Evolutionary conservation across 164 flowering plant genomes (phyloP).

Genomic region (Buxus sempervirens): DNA sequence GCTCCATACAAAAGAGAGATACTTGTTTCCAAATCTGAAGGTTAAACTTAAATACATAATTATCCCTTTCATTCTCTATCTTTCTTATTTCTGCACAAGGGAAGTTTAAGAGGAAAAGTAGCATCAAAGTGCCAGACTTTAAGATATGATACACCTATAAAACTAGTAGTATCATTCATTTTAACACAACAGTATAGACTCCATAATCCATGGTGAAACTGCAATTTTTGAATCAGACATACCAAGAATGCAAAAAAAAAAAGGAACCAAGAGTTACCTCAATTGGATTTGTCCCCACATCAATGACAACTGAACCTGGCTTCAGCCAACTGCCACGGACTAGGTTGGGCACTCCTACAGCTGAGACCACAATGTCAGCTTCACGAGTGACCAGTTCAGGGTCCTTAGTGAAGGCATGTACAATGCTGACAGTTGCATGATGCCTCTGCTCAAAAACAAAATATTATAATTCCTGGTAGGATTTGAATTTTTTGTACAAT

Average conservation of each 20-base stretch:
- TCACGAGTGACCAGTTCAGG: constrained; percentile 64
- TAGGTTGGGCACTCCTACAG: constrained; percentile 73
- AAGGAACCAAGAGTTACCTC: constrained; percentile 37
- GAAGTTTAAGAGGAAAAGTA: too few species aligned
- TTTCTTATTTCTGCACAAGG: too few species aligned
- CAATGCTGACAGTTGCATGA: constrained; percentile 71
- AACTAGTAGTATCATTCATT: too few species aligned
- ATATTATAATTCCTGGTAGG: constrained; percentile 6
- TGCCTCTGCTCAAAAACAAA: constrained; percentile 55
- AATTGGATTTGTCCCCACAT: constrained; percentile 76
- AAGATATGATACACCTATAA: too few species aligned
- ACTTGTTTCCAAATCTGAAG: too few species aligned
- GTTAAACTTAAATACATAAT: too few species aligned
- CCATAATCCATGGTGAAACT: neutral
- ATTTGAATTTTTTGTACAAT: too few species aligned
- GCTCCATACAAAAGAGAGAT: too few species aligned
- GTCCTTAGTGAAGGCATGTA: constrained; percentile 61
- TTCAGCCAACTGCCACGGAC: constrained; percentile 85
- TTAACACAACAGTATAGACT: neutral
- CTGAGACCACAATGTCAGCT: constrained; percentile 84
- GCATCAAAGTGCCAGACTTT: too few species aligned
- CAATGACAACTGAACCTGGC: constrained; percentile 87
- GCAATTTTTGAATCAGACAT: neutral
- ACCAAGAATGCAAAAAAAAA: neutral
- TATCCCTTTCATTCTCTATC: too few species aligned